Evolutionary conservation across 1,139 yeast genomes (phyloP).

Genomic region (Suhomyces wounanorum): DNA sequence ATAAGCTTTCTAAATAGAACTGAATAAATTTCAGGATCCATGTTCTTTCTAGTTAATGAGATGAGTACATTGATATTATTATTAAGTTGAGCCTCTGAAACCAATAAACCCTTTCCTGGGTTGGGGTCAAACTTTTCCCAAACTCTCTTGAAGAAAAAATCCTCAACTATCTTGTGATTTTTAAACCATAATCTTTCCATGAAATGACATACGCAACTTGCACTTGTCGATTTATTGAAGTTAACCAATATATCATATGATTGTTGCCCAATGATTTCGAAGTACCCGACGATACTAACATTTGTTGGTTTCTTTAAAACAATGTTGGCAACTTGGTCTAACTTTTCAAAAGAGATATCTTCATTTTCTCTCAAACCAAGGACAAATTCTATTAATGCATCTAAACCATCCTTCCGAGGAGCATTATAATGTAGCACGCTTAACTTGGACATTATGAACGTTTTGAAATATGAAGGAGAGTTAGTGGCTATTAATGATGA

Average conservation of each 20-base stretch:
- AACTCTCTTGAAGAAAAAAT: slow-evolving; percentile 56
- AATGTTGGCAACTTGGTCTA: slow-evolving; percentile 65
- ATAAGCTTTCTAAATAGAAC: slow-evolving; percentile 49
- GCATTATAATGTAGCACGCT: slow-evolving; percentile 59
- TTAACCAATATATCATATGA: slow-evolving; percentile 56
- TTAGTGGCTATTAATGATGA: slow-evolving; percentile 48
- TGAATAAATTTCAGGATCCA: slow-evolving; percentile 42
- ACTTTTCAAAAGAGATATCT: slow-evolving; percentile 61
- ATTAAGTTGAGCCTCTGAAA: slow-evolving; percentile 54
- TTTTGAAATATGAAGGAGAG: slow-evolving; percentile 40
- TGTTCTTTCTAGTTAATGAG: slow-evolving; percentile 57
- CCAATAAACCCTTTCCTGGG: slow-evolving; percentile 26
- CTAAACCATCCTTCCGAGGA: slow-evolving; percentile 60
- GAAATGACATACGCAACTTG: slow-evolving; percentile 59
- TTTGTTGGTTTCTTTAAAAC: slow-evolving; percentile 61
- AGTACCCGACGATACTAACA: slow-evolving; percentile 52
- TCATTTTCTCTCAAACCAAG: slow-evolving; percentile 77
- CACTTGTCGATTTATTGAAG: slow-evolving; percentile 62
- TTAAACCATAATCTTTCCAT: slow-evolving; percentile 54
- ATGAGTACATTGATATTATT: slow-evolving; percentile 66
- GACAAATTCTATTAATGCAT: slow-evolving; percentile 71
- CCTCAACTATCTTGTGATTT: slow-evolving; percentile 54
- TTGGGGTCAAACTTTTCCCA: slow-evolving; percentile 49
- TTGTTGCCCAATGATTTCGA: slow-evolving; percentile 58
- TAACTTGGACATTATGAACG: slow-evolving; percentile 46